Percentiles rank a stretch among this genome's conserved stretches.
phyloP scores from a whole-genome alignment of 2,329 filamentous ascomycete species.

The Neofusicoccum umdonicola region DNA sequence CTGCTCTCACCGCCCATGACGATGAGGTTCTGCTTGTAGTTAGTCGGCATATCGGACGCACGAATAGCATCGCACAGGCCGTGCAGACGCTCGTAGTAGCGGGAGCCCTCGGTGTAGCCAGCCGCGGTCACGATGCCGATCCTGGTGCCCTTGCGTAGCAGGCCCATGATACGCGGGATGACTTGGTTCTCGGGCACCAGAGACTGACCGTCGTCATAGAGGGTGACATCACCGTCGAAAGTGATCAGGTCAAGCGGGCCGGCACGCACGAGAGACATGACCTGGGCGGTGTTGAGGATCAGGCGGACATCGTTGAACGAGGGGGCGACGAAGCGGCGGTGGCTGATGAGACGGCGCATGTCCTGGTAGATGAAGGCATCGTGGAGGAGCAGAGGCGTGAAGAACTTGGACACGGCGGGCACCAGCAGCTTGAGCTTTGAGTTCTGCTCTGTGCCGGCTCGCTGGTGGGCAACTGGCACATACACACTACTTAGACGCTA shows the following conservation, averaged over 20 bases:
- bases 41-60: slow-evolving; percentile 59
- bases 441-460: slow-evolving; percentile 61
- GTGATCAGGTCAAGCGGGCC: slow-evolving; percentile 81
- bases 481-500: slow-evolving; percentile 11
- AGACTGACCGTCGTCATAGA: slow-evolving; percentile 80
- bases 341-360: slow-evolving; percentile 78
- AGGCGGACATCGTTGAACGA: slow-evolving; percentile 96
- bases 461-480: slow-evolving; percentile 66
- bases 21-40: slow-evolving; percentile 75
- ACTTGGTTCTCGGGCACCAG: slow-evolving; percentile 74
- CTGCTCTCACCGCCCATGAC: slow-evolving; percentile 96
- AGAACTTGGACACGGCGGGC: slow-evolving; percentile 88
- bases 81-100: slow-evolving; percentile 83
- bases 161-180: slow-evolving; percentile 64
- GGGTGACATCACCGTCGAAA: slow-evolving; percentile 95
- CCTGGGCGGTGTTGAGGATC: slow-evolving; percentile 90
- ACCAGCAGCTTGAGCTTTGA: slow-evolving; percentile 93
- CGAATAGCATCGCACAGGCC: slow-evolving; percentile 80
- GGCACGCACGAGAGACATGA: slow-evolving; percentile 79
- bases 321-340: slow-evolving; percentile 86
- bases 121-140: slow-evolving; percentile 96
- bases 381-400: slow-evolving; percentile 81
- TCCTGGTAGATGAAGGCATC: slow-evolving; percentile 93
- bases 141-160: slow-evolving; percentile 74
- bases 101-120: slow-evolving; percentile 82